Evolutionary conservation across 345 rosid genomes (phyloP).

Genomic region (Tarenaya hassleriana): DNA sequence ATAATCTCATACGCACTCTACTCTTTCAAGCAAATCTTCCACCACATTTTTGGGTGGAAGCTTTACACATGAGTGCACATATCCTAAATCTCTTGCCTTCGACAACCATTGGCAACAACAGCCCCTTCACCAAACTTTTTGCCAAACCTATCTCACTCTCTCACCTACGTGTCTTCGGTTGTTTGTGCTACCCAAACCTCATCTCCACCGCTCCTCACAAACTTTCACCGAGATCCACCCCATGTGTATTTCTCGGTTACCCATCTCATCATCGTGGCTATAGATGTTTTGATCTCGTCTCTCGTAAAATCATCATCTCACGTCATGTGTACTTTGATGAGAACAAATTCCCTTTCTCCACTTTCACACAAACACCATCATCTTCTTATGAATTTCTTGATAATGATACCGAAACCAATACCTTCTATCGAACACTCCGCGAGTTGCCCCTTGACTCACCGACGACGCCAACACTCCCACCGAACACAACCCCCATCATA

Average conservation of each 20-base stretch:
- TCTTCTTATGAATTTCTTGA: too few species aligned
- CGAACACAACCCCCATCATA: background rate
- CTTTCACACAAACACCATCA: background rate
- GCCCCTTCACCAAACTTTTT: too few species aligned
- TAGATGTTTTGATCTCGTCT: background rate
- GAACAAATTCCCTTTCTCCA: background rate
- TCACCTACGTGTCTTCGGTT: background rate
- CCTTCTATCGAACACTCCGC: background rate
- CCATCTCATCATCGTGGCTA: background rate
- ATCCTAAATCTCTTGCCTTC: too few species aligned
- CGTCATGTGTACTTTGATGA: background rate
- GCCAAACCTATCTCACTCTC: too few species aligned
- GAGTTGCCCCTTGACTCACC: background rate
- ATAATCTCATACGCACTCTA: too few species aligned
- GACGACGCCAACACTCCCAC: background rate
- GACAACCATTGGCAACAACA: too few species aligned
- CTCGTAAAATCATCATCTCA: background rate
- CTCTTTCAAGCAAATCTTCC: too few species aligned
- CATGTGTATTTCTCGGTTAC: background rate
- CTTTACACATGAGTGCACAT: too few species aligned
- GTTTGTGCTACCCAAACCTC: background rate
- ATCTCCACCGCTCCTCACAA: background rate
- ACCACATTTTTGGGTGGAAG: too few species aligned
- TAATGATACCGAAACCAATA: too few species aligned
- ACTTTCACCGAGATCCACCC: rapidly evolving